A percentile compares a stretch with the other conserved stretches of the same genome.
phyloP scores from a whole-genome alignment of 768 basidiomycete species.

The Udeniomyces megalosporus region DNA sequence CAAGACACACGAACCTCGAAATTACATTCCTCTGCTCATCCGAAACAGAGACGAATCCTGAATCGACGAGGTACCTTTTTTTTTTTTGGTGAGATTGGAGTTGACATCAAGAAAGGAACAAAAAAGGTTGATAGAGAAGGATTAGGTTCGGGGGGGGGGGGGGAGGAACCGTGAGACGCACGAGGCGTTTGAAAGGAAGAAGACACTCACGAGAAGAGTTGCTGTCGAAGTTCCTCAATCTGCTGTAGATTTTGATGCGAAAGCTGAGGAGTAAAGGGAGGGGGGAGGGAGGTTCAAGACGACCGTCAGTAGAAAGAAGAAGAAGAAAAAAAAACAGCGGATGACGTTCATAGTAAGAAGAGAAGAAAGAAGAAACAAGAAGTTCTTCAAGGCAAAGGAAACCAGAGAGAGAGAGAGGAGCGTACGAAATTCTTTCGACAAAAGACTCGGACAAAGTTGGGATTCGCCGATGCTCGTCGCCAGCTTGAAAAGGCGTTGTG shows the following conservation, averaged over 20 bases:
- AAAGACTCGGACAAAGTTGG: slow-evolving; percentile 48
- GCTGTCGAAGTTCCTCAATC: slow-evolving; percentile 89
- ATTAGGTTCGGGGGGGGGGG: slow-evolving; percentile 4
- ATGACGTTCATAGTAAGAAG: too few relatives aligned
- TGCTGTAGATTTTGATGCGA: slow-evolving; percentile 88
- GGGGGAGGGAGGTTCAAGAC: too few relatives aligned
- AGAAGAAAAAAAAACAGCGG: too few relatives aligned
- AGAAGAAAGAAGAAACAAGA: too few relatives aligned
- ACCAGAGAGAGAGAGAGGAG: too few relatives aligned
- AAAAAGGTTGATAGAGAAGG: slow-evolving; percentile 10
- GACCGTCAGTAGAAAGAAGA: too few relatives aligned
- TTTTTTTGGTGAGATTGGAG: neutral
- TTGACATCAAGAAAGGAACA: slow-evolving; percentile 18
- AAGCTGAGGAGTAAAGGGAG: slow-evolving; percentile 29
- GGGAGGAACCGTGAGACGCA: too few relatives aligned
- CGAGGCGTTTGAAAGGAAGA: too few relatives aligned
- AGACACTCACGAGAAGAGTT: slow-evolving; percentile 47
- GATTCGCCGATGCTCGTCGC: slow-evolving; percentile 56
- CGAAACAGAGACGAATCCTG: slow-evolving; percentile 61
- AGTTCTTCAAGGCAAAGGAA: too few relatives aligned
- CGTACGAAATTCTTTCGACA: slow-evolving; percentile 50
- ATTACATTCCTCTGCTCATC: slow-evolving; percentile 50
- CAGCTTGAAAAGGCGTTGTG: slow-evolving; percentile 80
- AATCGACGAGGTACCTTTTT: slow-evolving; percentile 75
- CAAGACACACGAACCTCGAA: slow-evolving; percentile 45